A percentile compares a stretch with the other conserved stretches of the same genome.
These are phyloP conservation scores for Litchi chinensis DNA, from an alignment of 345 rosid genomes.

Conservation along the genomic window DNA sequence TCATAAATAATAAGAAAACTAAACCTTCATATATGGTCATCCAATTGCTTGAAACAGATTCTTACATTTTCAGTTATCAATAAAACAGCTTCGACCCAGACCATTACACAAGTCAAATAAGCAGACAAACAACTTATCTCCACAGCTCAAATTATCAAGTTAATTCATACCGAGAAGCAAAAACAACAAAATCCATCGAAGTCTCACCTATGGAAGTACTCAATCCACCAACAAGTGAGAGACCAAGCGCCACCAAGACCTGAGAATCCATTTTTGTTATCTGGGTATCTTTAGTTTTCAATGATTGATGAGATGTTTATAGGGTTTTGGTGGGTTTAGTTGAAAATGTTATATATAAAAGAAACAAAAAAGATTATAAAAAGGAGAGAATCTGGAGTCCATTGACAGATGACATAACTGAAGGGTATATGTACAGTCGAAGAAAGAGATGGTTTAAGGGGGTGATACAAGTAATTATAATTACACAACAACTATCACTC, in stretches of 20 bases:
- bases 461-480: constrained; percentile 16
- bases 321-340: constrained; percentile 4
- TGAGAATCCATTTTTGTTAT: constrained; percentile 69
- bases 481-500: too few relatives aligned
- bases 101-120: neutral
- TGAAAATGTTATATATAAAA: neutral
- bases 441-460: constrained; percentile 35
- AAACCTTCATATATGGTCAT: neutral
- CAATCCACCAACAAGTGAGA: constrained; percentile 69
- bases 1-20: too few relatives aligned
- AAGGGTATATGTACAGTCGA: constrained; percentile 5
- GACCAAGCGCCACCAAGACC: constrained; percentile 58
- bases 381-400: neutral
- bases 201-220: constrained; percentile 69
- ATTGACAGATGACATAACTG: neutral
- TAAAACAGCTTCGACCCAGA: neutral
- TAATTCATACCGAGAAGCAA: neutral
- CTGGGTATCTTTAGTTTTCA: too few relatives aligned
- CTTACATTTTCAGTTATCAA: neutral
- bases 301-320: constrained; percentile 9
- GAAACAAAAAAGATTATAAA: neutral
- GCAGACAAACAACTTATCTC: neutral
- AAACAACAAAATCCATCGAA: neutral
- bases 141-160: neutral
- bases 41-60: neutral